phyloP scores from a whole-genome alignment of 345 rosid genomes.

The Nasturtium officinale region DNA sequence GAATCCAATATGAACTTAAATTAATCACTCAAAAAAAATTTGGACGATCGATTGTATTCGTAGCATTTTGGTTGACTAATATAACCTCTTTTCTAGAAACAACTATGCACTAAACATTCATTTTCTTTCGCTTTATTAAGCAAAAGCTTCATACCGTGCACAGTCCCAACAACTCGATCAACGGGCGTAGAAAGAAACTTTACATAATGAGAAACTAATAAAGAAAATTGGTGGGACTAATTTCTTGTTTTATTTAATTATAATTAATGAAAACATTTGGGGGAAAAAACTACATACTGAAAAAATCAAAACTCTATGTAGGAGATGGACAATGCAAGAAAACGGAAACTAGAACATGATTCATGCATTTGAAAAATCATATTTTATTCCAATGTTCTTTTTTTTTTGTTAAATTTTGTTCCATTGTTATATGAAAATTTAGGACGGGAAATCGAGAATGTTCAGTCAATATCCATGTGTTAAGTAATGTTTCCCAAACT shows the following conservation, averaged over 20 bases:
- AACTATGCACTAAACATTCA: conserved; percentile 20
- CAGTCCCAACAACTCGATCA: conserved; percentile 31
- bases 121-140: conserved; percentile 29
- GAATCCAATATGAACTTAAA: background rate
- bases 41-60: background rate
- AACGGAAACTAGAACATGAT: conserved; percentile 4
- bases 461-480: background rate
- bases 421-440: conserved; percentile 2
- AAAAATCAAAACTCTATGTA: background rate
- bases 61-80: conserved; percentile 15
- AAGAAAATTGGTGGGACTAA: background rate
- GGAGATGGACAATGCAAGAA: background rate
- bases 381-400: too few relatives aligned
- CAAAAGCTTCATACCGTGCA: conserved; percentile 27
- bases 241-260: too few relatives aligned
- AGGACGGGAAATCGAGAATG: too few relatives aligned
- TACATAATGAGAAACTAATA: background rate
- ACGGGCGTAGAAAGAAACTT: conserved; percentile 19
- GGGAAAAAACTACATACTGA: background rate
- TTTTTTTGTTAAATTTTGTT: too few relatives aligned
- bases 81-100: conserved; percentile 31
- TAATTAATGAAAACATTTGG: background rate
- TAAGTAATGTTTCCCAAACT: background rate
- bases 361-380: background rate
- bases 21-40: background rate